Base-by-base conservation (phyloP, 2,329 filamentous ascomycete species). In the Paraphaeosphaeria minitans region DNA sequence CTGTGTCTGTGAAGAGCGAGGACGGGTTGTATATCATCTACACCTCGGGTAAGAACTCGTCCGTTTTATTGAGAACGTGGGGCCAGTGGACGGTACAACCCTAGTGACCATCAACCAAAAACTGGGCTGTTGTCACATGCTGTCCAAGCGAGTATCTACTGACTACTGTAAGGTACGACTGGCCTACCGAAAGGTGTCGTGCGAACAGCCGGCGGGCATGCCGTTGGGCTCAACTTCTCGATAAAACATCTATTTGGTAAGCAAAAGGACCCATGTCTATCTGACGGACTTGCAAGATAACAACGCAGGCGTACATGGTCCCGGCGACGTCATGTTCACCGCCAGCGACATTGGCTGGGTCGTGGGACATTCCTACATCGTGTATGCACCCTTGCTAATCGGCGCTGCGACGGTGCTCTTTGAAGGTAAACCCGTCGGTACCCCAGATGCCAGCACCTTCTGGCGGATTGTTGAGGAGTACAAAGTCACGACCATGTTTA, bases 331-430 rank as follows among this genome's bases (percentile, higher is more conserved):
- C 60, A 86, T 90, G 76, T 89, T 92, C 73, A 90, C 88, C 6
- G 89, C 90, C 1, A 92, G 89, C 14, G 93, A 98, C 71, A 94
- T 97, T 57, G 94, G 93, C 33, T 97, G 93, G 94, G 92, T 93
- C 0, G 91, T 95, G 0, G 91, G 91, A 2, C 73, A 76, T 37
- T 75, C 73, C 6, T 97, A 95, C 73, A 97, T 97, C 62, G 81
- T 97, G 13, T 97, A 97, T 71, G 93, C 87, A 4, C 93, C 93
- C 13, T 84, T 98, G 6, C 84, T 97, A 1, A 87, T 89, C 0
- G 93, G 93, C 5, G 93, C 93, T 1, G 89, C 93, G 1, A 96
- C 92, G 0, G 86, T 97, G 1, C 81, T 97, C 0, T 97, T 93
- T 75, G 93, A 97, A 78, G 94, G 93, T n/a, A 97, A 97, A 66